Conservation (phyloP, 768 basidiomycete species). For the Nidularia sp. region DNA sequence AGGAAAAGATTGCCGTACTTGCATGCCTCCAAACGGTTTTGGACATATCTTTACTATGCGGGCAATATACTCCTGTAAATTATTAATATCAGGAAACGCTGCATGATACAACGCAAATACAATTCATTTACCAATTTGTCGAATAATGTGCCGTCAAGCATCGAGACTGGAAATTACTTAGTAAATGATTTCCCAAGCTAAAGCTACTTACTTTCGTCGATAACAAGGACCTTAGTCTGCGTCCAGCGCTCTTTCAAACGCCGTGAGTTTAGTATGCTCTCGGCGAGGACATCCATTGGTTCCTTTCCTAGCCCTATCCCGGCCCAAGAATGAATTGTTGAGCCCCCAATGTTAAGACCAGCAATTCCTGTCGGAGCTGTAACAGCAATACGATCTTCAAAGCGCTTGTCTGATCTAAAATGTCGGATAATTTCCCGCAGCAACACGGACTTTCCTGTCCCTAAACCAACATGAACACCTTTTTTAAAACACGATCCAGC, state of each 20-base stretch:
- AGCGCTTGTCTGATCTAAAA: slow-evolving; percentile 15
- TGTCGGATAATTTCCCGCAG: slow-evolving; percentile 57
- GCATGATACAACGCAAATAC: background rate
- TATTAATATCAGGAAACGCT: background rate
- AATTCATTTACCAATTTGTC: slow-evolving; percentile 55
- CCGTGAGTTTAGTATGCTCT: slow-evolving; percentile 19
- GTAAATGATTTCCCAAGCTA: background rate
- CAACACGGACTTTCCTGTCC: slow-evolving; percentile 72
- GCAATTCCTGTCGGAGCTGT: slow-evolving; percentile 69
- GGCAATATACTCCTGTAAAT: slow-evolving; percentile 31
- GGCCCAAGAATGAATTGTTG: slow-evolving; percentile 63
- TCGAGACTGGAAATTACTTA: slow-evolving; percentile 45
- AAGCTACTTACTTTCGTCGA: slow-evolving; percentile 61
- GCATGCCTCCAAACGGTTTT: slow-evolving; percentile 66
- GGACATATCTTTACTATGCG: slow-evolving; percentile 32
- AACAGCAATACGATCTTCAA: slow-evolving; percentile 36
- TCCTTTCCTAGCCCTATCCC: slow-evolving; percentile 63
- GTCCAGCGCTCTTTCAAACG: slow-evolving; percentile 42
- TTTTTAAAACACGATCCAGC: slow-evolving; percentile 1
- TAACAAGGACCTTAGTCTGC: slow-evolving; percentile 48
- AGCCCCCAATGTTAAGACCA: slow-evolving; percentile 66
- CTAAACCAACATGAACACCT: slow-evolving; percentile 18
- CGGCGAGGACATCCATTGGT: slow-evolving; percentile 31
- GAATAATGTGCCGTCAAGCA: slow-evolving; percentile 68
- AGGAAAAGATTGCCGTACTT: slow-evolving; percentile 27